These are phyloP conservation scores for Pleurotus tuoliensis DNA, from an alignment of 768 basidiomycete genomes.

Conservation along the genomic window DNA sequence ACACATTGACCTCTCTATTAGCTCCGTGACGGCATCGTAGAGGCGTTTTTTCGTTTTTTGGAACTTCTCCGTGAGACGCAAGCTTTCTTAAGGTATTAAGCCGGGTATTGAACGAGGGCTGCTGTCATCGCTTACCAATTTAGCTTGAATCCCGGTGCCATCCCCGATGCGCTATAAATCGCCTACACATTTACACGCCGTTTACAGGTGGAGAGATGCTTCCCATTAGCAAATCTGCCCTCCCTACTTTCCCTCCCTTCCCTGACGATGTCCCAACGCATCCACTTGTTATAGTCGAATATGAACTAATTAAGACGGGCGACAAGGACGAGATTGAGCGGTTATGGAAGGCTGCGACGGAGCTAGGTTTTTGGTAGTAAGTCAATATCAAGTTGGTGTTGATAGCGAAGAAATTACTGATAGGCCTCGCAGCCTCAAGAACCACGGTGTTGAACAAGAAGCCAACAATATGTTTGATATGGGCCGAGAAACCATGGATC, in stretches of 20 bases:
- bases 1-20: too few species aligned
- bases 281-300: constrained; percentile 36
- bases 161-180: too few species aligned
- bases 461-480: constrained; percentile 51
- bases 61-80: too few species aligned
- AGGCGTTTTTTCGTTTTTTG: too few species aligned
- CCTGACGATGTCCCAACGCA: constrained; percentile 35
- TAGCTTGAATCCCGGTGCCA: too few species aligned
- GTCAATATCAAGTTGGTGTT: constrained; percentile 14
- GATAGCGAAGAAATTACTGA: background rate
- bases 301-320: constrained; percentile 23
- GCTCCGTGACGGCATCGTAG: too few species aligned
- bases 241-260: constrained; percentile 23
- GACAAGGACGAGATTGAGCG: constrained; percentile 27
- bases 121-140: too few species aligned
- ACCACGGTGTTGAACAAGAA: constrained; percentile 48
- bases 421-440: constrained; percentile 37
- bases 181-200: too few species aligned
- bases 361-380: constrained; percentile 42
- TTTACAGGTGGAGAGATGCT: too few species aligned
- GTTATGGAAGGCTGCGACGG: constrained; percentile 33
- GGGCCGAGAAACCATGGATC: constrained; percentile 47
- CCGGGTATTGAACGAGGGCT: too few species aligned
- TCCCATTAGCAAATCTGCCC: background rate
- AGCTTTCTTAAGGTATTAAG: too few species aligned